A percentile compares a stretch with the other conserved stretches of the same genome.
Evolutionary conservation across 2,329 filamentous ascomycete species (phyloP).

Genomic region (Neonectria neomacrospora): DNA sequence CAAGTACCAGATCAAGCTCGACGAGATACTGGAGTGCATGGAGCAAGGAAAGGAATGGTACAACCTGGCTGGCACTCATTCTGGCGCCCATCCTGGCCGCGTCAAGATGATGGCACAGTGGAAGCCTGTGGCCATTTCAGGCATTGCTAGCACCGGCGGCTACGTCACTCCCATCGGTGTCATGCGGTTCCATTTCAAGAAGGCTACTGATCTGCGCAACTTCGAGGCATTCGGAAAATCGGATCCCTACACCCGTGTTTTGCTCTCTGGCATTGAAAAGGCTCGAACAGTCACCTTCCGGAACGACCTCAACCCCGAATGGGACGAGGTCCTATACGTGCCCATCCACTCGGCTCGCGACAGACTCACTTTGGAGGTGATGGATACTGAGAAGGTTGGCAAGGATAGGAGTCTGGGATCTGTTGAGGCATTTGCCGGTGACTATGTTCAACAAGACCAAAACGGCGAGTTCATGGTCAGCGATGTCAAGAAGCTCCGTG

Average conservation of each 20-base stretch:
- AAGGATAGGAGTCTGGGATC: conserved; percentile 90
- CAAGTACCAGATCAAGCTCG: conserved; percentile 93
- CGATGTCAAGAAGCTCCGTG: conserved; percentile 76
- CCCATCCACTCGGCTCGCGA: conserved; percentile 88
- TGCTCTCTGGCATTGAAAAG: conserved; percentile 91
- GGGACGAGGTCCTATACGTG: conserved; percentile 95
- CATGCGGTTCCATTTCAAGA: conserved; percentile 91
- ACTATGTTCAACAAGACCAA: conserved; percentile 83
- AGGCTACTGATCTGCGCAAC: conserved; percentile 85
- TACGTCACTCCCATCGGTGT: conserved; percentile 96
- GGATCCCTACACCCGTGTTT: conserved; percentile 89
- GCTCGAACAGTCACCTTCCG: conserved; percentile 93
- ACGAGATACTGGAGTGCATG: conserved; percentile 91
- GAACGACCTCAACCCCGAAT: conserved; percentile 94
- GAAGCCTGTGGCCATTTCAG: conserved; percentile 92
- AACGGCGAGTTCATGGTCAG: conserved; percentile 83
- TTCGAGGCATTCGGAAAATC: conserved; percentile 96
- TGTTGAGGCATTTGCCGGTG: conserved; percentile 78
- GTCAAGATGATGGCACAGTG: conserved; percentile 93
- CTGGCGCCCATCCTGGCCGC: conserved; percentile 82
- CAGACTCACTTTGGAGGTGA: conserved; percentile 88
- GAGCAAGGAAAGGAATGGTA: conserved; percentile 97
- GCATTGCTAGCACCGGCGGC: conserved; percentile 82
- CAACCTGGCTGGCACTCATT: conserved; percentile 82
- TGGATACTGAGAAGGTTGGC: conserved; percentile 94